Percentiles rank a stretch among this genome's conserved stretches.
Conservation (phyloP, 257 asterid species). For the Solanum pinnatisectum region DNA sequence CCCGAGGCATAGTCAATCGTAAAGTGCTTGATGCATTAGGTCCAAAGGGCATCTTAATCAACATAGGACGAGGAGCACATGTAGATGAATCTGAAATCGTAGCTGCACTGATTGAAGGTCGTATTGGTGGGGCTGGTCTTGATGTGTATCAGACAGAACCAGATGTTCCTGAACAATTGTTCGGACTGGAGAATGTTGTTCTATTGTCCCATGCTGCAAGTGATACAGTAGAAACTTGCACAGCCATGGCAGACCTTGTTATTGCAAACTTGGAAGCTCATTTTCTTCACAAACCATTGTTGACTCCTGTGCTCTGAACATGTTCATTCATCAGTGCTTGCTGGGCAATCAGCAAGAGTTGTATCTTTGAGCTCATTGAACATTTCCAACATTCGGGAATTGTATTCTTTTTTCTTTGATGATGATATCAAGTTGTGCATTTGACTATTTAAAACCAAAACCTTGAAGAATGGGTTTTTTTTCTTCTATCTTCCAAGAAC, state of each 20-base stretch:
- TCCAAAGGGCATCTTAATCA: constrained; percentile 56
- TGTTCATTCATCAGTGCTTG: background rate
- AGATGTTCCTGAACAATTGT: constrained; percentile 38
- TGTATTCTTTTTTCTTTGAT: background rate
- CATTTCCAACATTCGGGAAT: background rate
- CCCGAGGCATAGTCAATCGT: constrained; percentile 44
- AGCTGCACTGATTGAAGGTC: constrained; percentile 56
- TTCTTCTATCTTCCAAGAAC: background rate
- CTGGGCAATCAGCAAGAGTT: background rate
- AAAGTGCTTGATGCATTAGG: constrained; percentile 65
- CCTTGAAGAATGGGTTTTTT: background rate
- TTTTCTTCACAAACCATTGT: constrained; percentile 47
- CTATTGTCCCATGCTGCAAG: constrained; percentile 67
- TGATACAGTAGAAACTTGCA: constrained; percentile 49
- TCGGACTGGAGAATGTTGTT: constrained; percentile 52
- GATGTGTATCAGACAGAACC: constrained; percentile 81
- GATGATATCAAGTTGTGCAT: background rate
- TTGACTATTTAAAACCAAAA: background rate
- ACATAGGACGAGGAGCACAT: constrained; percentile 62
- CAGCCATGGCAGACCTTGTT: constrained; percentile 71
- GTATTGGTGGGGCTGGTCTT: constrained; percentile 84
- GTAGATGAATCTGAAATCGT: constrained; percentile 62
- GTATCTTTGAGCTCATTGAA: background rate
- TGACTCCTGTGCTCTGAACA: constrained; percentile 54
- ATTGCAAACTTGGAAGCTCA: constrained; percentile 60